Base-by-base conservation (phyloP, 2,329 filamentous ascomycete genomes). In the Cladobotryum protrusum region DNA sequence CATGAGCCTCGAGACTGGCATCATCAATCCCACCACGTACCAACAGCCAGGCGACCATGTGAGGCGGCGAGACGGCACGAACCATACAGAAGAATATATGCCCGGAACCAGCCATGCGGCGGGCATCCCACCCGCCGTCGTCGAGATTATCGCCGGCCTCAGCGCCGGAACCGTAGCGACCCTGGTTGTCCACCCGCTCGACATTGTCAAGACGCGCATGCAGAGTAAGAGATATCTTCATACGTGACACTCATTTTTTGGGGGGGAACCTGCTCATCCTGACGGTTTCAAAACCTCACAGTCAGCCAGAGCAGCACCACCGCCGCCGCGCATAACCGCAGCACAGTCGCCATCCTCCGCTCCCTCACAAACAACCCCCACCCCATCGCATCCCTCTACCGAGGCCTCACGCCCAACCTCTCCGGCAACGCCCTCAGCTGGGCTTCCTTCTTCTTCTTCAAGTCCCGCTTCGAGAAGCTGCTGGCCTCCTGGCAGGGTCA, bases 131-230 rank as follows among this genome's bases (percentile, higher is more conserved):
- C 82, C 87, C 70, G 89, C 87, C 60, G 69, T 87, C 64, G 81
- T 96, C 69, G 93, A 97, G 78, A 86, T 86, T 63, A 76, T 91
- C 66, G 89, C 93, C 54, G 93, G 93, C 60, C 86, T 99, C 68
- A 87, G 86, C 56, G 93, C 93, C 52, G 93, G 93, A 54, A 79
- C 89, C 50, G 79, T 90, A 59, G 87, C 91, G 47, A 97, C 93
- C 19, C 77, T 97, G 44, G 85, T 83, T 50, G 86, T 93, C 47
- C 92, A 97, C 66, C 93, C 93, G 32, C 82, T 99, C 53, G 93
- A 99, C 71, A 84, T 99, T 56, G 84, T 97, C 66, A 99, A 99
- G 77, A 97, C 92, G 54, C 86, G 93, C 56, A 83, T 99, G 65
- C 93, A 99, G 73, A 84, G 88, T 90, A 72, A 52, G 36, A 14